Base-by-base conservation (phyloP, 148 eudicot genomes). In the Rhododendron vialii region DNA sequence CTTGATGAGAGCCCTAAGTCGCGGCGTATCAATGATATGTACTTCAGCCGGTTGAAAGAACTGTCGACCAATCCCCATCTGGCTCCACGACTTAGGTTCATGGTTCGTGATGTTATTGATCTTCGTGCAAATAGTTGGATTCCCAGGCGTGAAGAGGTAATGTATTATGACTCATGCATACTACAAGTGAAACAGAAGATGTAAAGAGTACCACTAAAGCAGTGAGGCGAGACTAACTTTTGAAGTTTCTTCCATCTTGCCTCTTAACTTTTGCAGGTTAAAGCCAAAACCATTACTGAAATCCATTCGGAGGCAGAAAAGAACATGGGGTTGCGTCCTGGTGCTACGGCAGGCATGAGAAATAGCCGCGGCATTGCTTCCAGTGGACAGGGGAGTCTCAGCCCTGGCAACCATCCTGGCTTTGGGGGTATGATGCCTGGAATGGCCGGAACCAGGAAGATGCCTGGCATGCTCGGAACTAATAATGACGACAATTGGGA, bases 61-160 rank as follows among this genome's bases (percentile, higher is more conserved):
- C 87, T 94, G 38, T 84, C 94, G 75, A 74, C 91, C 3, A 91
- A 93, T 87, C 87, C 91, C 30, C 95, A 92, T 86, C 91, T 96
- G 65, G 96, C 89, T 59, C 92, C 95, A 22, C 96, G 96, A 50
- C 78, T 96, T 85, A 92, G 94, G 78, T 96, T 96, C 90, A 93
- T 96, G 98, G 90, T 93, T 87, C 98, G 94, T 36, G 92, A 93
- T 85, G 90, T 96, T 82, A 84, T 96, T 12, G 98, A 96, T 86
- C 88, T 92, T 2, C 95, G 98, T 38, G 45, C 96, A 51, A 93
- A 94, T 88, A 91, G 86, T 33, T 96, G 98, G 98, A 88, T 96
- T 47, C 96, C 98, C 28, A 91, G 98, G 83, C 93, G 96, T 28
- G 99, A 97, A 90, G 98, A 97, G 99, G 99, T 97, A 48, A 85